These are phyloP conservation scores for Phytophthora sojae DNA, from an alignment of 352 stramenopile genomes.

Conservation along the genomic window DNA sequence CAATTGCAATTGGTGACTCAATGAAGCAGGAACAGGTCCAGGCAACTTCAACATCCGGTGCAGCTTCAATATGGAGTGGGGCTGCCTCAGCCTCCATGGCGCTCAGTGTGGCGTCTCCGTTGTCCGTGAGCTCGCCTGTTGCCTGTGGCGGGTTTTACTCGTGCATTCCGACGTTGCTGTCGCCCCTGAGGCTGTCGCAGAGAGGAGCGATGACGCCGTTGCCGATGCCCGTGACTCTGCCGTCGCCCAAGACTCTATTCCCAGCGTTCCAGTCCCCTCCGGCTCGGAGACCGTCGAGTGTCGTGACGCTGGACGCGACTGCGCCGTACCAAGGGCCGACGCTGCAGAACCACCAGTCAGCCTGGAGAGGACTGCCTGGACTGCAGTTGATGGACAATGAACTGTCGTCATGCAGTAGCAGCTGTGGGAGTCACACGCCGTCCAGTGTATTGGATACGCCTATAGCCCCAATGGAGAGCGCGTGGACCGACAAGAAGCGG, in stretches of 20 bases:
- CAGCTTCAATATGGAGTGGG: slow-evolving; percentile 14
- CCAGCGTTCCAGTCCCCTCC: slow-evolving; percentile 17
- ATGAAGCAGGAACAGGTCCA: slow-evolving; percentile 9
- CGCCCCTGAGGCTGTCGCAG: slow-evolving; percentile 29
- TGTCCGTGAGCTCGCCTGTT: slow-evolving; percentile 49
- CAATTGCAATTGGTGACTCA: neutral
- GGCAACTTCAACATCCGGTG: slow-evolving; percentile 1
- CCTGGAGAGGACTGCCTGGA: slow-evolving; percentile 54
- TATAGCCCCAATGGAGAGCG: neutral
- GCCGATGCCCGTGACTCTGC: slow-evolving; percentile 22
- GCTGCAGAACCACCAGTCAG: slow-evolving; percentile 68
- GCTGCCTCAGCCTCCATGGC: slow-evolving; percentile 4
- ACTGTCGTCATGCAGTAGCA: slow-evolving; percentile 29
- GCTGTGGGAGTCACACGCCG: slow-evolving; percentile 9
- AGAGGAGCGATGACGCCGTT: slow-evolving; percentile 9
- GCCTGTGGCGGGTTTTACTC: slow-evolving; percentile 1
- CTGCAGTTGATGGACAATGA: slow-evolving; percentile 44
- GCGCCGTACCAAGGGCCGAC: slow-evolving; percentile 27
- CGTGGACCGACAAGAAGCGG: slow-evolving; percentile 22
- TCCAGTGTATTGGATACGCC: slow-evolving; percentile 9
- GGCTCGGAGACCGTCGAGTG: neutral
- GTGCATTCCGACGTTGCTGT: slow-evolving; percentile 23
- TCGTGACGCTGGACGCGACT: slow-evolving; percentile 8
- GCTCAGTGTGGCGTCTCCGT: slow-evolving; percentile 35
- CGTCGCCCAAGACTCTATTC: slow-evolving; percentile 36